Base-by-base conservation (phyloP, 2,329 filamentous ascomycete species). In the Sporothrix pseudoabietina region DNA sequence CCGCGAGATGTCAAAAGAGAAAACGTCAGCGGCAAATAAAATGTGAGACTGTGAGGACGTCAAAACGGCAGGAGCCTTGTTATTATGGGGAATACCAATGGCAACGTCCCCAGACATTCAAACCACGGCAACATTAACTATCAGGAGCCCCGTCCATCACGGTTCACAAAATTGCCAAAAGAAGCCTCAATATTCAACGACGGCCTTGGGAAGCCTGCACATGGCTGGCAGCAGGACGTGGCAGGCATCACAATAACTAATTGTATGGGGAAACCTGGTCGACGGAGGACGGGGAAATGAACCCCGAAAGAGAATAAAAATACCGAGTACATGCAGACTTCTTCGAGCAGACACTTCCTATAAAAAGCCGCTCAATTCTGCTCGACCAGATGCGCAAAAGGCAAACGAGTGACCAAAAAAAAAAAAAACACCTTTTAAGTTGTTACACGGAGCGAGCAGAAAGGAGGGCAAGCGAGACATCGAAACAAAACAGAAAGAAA, bases 321-420 rank as follows among this genome's bases (percentile, higher is more conserved):
- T 54, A 22, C 16, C 1, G 9, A 2, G 14, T 54, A 19, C n/a
- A 19, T 10, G 52, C 7, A 55, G 2, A 55, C n/a, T 14, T 7
- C 3, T 55, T 22, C n/a, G 26, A 41, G 22, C 19, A 19, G 41
- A 35, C 5, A 16, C 7, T 6, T 49, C 10, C 65, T 32, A 16
- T 32, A 16, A 69, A 69, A 69, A 69, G 66, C 14, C 66, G 66
- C 66, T 55, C 66, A 69, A 69, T 69, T 39, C 9, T 69, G 66
- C 66, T 69, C 66, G 32, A 26, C 1, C 9, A 9, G 2, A n/a
- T 26, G 49, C 30, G 10, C 12, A 22, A 55, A 69, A 52, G 44
- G 65, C 10, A 68, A 68, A 35, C 44, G 65, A 32, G 44, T 10
- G 44, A 14, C 30, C 1, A 26, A 68, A 19, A 52, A 26, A 26